A percentile compares a stretch with the other conserved stretches of the same genome.
phyloP scores from a whole-genome alignment of 2,329 filamentous ascomycete genomes.

The Aspergillus ruber region DNA sequence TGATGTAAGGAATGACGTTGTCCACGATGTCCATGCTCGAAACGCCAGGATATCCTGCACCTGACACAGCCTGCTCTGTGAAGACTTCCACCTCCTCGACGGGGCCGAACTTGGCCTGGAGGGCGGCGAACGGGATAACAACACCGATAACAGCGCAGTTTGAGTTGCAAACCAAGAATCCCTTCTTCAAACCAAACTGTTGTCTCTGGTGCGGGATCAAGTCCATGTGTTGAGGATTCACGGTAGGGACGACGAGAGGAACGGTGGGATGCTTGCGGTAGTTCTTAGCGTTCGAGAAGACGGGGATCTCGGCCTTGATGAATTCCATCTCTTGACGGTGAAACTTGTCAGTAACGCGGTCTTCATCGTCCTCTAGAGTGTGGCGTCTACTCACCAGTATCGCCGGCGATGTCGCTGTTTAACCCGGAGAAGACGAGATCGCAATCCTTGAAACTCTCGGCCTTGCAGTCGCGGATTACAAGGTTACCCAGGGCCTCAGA shows the following conservation, averaged over 20 bases:
- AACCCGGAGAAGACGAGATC: conserved; percentile 90
- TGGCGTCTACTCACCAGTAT: conserved; percentile 61
- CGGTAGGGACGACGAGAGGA: conserved; percentile 88
- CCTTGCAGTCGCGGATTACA: conserved; percentile 76
- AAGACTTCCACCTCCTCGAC: conserved; percentile 72
- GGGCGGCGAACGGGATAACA: conserved; percentile 87
- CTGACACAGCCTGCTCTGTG: conserved; percentile 90
- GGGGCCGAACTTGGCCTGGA: conserved; percentile 80
- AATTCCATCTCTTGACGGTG: conserved; percentile 70
- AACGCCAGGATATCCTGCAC: conserved; percentile 63
- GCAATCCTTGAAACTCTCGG: conserved; percentile 78
- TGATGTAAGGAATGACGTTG: conserved; percentile 91
- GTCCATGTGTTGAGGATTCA: conserved; percentile 81
- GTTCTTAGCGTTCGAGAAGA: conserved; percentile 98
- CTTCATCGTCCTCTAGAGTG: neutral
- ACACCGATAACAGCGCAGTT: conserved; percentile 97
- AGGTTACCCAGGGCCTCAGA: conserved; percentile 67
- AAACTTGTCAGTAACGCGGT: conserved; percentile 3
- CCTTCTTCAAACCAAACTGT: conserved; percentile 66
- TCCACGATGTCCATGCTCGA: conserved; percentile 93
- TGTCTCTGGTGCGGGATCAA: conserved; percentile 83
- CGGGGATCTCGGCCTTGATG: conserved; percentile 75
- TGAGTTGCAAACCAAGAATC: conserved; percentile 94
- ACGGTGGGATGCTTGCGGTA: conserved; percentile 85
- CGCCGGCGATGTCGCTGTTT: conserved; percentile 85